Evolutionary conservation across 2,329 filamentous ascomycete species (phyloP).

Genomic region (Aspergillus nomiae): DNA sequence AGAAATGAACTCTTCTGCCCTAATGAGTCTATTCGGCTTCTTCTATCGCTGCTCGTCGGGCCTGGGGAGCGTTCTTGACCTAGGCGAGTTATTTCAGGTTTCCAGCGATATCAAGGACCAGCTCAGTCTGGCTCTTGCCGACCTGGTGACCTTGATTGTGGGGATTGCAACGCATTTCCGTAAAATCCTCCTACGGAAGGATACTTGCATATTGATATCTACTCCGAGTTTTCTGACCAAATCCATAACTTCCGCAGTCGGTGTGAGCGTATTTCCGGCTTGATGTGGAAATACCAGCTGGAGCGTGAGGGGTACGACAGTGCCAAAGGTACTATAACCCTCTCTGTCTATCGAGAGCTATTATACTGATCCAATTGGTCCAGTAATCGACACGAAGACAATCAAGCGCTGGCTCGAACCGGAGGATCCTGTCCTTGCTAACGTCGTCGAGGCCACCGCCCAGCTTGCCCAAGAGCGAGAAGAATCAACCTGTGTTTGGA

Average conservation of each 20-base stretch:
- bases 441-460: constrained; percentile 46
- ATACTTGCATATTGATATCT: constrained; percentile 40
- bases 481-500: constrained; percentile 58
- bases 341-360: neutral
- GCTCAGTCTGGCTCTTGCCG: constrained; percentile 41
- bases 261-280: constrained; percentile 38
- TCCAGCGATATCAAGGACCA: constrained; percentile 53
- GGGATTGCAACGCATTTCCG: constrained; percentile 41
- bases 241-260: constrained; percentile 40
- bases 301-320: constrained; percentile 33
- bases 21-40: constrained; percentile 55
- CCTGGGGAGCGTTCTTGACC: constrained; percentile 47
- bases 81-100: constrained; percentile 50
- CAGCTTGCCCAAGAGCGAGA: constrained; percentile 46
- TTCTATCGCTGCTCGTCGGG: constrained; percentile 52
- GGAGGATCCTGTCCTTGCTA: constrained; percentile 48
- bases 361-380: neutral
- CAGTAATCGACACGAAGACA: constrained; percentile 33
- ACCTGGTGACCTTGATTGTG: constrained; percentile 36
- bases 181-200: constrained; percentile 28
- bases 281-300: constrained; percentile 45
- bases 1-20: constrained; percentile 48
- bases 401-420: constrained; percentile 47
- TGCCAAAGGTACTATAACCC: constrained; percentile 25
- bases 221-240: constrained; percentile 37